Evolutionary conservation across 306 rosid genomes (phyloP).

Genomic region (Cucumis cinereus): DNA sequence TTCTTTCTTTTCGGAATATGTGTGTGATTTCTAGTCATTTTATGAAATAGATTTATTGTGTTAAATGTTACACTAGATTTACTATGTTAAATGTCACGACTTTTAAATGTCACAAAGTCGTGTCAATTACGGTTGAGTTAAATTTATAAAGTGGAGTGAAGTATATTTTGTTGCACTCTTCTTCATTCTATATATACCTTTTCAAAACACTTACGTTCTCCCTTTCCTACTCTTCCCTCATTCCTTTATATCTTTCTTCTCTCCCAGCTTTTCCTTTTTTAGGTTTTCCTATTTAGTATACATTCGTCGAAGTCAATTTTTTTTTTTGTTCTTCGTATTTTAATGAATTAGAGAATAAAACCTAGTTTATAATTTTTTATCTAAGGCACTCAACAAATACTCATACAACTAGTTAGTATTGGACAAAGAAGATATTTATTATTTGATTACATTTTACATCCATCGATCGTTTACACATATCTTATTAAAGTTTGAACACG

Average conservation of each 20-base stretch:
- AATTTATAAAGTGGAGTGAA: too few relatives aligned
- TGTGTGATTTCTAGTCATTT: fast-evolving
- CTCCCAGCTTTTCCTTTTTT: background rate
- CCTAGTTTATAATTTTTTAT: background rate
- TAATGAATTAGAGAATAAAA: background rate
- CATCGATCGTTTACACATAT: background rate
- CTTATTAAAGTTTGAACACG: background rate
- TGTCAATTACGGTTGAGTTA: too few relatives aligned
- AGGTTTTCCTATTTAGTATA: too few relatives aligned
- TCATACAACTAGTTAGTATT: background rate
- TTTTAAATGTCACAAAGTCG: too few relatives aligned
- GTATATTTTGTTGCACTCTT: too few relatives aligned
- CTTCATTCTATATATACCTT: background rate
- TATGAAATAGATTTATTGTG: too few relatives aligned
- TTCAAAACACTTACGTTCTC: background rate
- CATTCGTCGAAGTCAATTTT: too few relatives aligned
- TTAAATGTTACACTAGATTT: too few relatives aligned
- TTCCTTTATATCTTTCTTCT: background rate
- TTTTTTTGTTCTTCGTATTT: background rate
- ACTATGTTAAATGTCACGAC: too few relatives aligned
- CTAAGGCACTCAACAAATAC: background rate
- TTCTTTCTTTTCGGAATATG: too few relatives aligned
- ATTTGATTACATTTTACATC: too few relatives aligned
- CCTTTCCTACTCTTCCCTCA: background rate
- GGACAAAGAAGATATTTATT: too few relatives aligned